Conservation (phyloP, 164 flowering plant species). For the grape (Vitis vinifera) region DNA sequence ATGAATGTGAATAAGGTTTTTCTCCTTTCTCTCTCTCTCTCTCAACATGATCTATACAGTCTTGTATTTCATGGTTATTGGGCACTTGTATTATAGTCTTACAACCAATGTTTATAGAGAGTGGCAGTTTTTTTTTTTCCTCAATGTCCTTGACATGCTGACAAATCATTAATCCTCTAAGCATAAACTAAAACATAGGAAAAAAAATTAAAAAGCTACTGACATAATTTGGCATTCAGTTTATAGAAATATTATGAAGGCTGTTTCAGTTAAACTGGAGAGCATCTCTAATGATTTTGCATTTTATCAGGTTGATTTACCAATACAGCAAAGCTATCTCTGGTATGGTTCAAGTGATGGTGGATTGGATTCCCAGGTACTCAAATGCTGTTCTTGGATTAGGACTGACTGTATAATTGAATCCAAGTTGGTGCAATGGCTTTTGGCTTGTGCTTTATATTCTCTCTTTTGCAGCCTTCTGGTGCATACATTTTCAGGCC, state of each 20-base stretch:
- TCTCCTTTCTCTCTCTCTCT: no score
- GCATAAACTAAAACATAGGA: no score
- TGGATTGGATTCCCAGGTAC: slow-evolving; percentile 52
- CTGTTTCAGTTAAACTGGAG: not conserved
- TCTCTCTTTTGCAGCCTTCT: slow-evolving; percentile 49
- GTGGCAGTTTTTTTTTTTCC: no score
- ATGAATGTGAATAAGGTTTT: no score
- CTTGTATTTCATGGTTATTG: no score
- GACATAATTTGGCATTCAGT: no score
- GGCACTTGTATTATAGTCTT: no score
- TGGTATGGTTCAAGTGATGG: slow-evolving; percentile 74
- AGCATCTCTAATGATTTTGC: not conserved
- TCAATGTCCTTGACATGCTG: no score
- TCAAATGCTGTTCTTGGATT: slow-evolving; percentile 3
- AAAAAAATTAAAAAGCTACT: no score
- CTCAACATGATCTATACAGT: no score
- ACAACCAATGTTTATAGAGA: no score
- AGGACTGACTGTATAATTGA: not conserved
- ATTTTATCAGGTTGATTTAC: slow-evolving; percentile 61
- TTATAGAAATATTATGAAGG: not conserved
- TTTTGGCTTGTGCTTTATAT: slow-evolving; percentile 9
- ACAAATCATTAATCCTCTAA: no score
- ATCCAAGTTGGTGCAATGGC: not conserved
- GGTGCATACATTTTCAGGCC: slow-evolving; percentile 93
- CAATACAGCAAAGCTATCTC: slow-evolving; percentile 77